These are phyloP conservation scores for Syzygium oleosum DNA, from an alignment of 345 rosid species.

Conservation along the genomic window DNA sequence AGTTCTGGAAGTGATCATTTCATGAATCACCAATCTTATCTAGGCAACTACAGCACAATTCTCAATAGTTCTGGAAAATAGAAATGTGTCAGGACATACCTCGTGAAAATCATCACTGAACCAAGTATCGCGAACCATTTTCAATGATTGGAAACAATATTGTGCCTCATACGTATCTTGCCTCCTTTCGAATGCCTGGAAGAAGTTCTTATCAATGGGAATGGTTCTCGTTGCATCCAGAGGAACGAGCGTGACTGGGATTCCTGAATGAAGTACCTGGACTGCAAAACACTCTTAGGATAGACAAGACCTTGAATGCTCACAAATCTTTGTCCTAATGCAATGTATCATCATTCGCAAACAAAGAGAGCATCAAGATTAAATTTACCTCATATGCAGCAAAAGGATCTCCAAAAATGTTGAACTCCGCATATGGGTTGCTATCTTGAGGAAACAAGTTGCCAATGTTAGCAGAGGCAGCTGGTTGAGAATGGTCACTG, in stretches of 20 bases:
- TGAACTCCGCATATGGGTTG: slow-evolving; percentile 88
- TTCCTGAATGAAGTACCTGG: slow-evolving; percentile 84
- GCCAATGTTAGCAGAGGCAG: slow-evolving; percentile 57
- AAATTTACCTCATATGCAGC: slow-evolving; percentile 68
- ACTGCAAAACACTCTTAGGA: neutral
- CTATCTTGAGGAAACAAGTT: slow-evolving; percentile 64
- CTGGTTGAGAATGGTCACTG: slow-evolving; percentile 47
- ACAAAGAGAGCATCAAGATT: neutral
- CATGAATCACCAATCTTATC: neutral
- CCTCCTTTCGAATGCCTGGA: slow-evolving; percentile 39
- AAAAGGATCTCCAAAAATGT: slow-evolving; percentile 77
- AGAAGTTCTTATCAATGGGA: slow-evolving; percentile 49
- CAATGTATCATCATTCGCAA: neutral
- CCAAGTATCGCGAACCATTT: slow-evolving; percentile 73
- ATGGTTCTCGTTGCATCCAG: slow-evolving; percentile 88
- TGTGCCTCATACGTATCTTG: slow-evolving; percentile 70
- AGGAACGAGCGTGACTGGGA: slow-evolving; percentile 74
- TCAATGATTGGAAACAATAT: slow-evolving; percentile 63
- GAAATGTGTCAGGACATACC: slow-evolving; percentile 19
- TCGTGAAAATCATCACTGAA: slow-evolving; percentile 38
- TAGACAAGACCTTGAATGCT: neutral
- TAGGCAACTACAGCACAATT: neutral
- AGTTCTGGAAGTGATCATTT: slow-evolving; percentile 33
- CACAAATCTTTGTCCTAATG: neutral
- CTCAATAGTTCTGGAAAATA: neutral